Base-by-base conservation (phyloP, 2,329 filamentous ascomycete genomes). In the Corynespora cassiicola region DNA sequence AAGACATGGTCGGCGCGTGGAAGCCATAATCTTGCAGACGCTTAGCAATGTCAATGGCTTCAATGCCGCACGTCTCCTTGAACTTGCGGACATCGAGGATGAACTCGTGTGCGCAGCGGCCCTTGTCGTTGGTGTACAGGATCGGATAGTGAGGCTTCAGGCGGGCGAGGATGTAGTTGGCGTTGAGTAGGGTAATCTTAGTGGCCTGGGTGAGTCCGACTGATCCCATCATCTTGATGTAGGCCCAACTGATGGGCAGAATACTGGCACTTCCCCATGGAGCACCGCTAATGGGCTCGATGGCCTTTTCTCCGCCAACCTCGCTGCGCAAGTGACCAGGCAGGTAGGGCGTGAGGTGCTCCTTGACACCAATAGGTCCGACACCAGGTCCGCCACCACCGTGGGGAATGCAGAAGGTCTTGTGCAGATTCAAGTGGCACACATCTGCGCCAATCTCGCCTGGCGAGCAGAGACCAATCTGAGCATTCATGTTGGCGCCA, bases 321-420 rank as follows among this genome's bases (percentile, higher is more conserved):
- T 80, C 73, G 47, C 81, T 76, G 28, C 82, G 70, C 7, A 85
- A 81, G 66, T 88, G 86, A 12, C 80, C 82, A 4, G 91, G 90
- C 10, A 96, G 78, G 76, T 85, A 90, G 5, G 83, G 82, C 6
- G 80, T 73, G 32, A 97, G 82, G 60, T 95, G 88, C 45, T 83
- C 74, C 66, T 91, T 94, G 38, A 96, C 92, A 63, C 90, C 91
- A 53, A 97, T 95, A 36, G 92, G 92, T 2, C 92, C 92, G 23
- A 96, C 89, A 58, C 92, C 92, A 7, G 92, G 92, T 11, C 92
- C 92, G 51, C 92, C 92, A 49, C 92, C 92, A 38, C 92, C 92
- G 70, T 97, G 92, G 30, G 92, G 92, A 60, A 97, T 97, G 68
- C 92, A 97, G 78, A 97, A 97, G 3, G 92, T 97, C 81, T 97